Conservation (phyloP, 306 rosid species). For the Abrus precatorius region DNA sequence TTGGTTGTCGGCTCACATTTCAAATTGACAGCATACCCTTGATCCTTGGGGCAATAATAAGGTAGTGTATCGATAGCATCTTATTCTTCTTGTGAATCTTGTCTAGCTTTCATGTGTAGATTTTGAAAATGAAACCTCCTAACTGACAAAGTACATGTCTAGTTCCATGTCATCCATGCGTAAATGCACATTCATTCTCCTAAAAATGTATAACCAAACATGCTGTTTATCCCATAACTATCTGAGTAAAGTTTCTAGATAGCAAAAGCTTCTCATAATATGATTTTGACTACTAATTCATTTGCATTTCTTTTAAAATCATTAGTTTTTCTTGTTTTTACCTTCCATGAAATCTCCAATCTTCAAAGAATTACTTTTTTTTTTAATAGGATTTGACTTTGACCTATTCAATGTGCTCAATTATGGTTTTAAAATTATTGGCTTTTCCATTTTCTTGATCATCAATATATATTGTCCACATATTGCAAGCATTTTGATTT, state of each 20-base stretch:
- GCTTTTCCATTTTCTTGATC: conserved; percentile 30
- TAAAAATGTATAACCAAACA: too few relatives aligned
- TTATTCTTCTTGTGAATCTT: conserved; percentile 9
- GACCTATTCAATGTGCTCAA: too few relatives aligned
- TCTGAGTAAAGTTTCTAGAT: neutral
- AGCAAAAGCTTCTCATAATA: conserved; percentile 11
- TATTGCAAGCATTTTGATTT: conserved; percentile 24
- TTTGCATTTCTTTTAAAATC: neutral
- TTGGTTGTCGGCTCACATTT: conserved; percentile 85
- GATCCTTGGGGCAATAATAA: conserved; percentile 79
- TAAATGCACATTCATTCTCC: too few relatives aligned
- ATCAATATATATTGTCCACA: conserved; percentile 27
- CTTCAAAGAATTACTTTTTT: too few relatives aligned
- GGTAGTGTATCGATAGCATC: conserved; percentile 54
- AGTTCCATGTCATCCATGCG: too few relatives aligned
- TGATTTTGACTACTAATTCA: conserved; percentile 29
- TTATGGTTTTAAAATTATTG: neutral
- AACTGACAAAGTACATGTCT: neutral
- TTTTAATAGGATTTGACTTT: too few relatives aligned
- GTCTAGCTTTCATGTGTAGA: conserved; percentile 23
- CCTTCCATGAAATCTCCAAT: neutral
- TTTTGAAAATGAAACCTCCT: conserved; percentile 1
- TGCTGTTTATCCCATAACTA: neutral
- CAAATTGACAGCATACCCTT: conserved; percentile 81
- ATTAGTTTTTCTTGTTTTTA: neutral